Evolutionary conservation across 129 eudicot species (phyloP).

Genomic region (Cynara cardunculus): DNA sequence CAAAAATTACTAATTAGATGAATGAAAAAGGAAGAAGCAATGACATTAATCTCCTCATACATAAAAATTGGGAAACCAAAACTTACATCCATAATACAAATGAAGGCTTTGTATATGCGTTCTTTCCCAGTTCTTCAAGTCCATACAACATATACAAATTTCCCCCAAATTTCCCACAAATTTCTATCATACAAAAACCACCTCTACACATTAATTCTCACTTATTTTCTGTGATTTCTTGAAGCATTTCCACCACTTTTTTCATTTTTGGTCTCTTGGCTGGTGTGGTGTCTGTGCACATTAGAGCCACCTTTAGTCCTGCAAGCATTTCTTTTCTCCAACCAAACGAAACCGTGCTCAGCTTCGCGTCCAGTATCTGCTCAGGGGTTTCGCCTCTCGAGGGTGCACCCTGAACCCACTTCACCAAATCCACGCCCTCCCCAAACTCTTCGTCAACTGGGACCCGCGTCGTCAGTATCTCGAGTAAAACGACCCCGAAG

Average conservation of each 20-base stretch:
- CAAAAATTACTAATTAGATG: background rate
- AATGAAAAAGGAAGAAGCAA: background rate
- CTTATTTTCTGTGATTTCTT: conserved; percentile 56
- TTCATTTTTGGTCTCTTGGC: conserved; percentile 96
- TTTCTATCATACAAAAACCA: conserved; percentile 27
- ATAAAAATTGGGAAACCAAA: conserved; percentile 24
- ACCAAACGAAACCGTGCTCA: conserved; percentile 91
- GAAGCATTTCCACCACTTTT: conserved; percentile 90
- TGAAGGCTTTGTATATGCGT: conserved; percentile 23
- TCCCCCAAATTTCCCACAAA: conserved; percentile 22
- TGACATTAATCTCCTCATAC: background rate
- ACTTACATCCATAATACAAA: conserved; percentile 31
- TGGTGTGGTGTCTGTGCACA: conserved; percentile 89
- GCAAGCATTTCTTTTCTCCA: conserved; percentile 98
- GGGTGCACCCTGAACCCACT: conserved; percentile 96
- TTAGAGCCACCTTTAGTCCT: conserved; percentile 76
- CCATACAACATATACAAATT: conserved; percentile 29
- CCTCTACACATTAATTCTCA: conserved; percentile 19
- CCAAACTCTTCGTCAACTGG: conserved; percentile 97
- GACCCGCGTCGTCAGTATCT: conserved; percentile 75
- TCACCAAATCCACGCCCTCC: conserved; percentile 94
- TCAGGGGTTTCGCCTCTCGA: conserved; percentile 94
- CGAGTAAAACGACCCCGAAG: conserved; percentile 91
- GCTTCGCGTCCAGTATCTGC: conserved; percentile 85
- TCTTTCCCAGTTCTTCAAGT: conserved; percentile 19